Base-by-base conservation (phyloP, 768 basidiomycete genomes). In the Mycena sanguinolenta region DNA sequence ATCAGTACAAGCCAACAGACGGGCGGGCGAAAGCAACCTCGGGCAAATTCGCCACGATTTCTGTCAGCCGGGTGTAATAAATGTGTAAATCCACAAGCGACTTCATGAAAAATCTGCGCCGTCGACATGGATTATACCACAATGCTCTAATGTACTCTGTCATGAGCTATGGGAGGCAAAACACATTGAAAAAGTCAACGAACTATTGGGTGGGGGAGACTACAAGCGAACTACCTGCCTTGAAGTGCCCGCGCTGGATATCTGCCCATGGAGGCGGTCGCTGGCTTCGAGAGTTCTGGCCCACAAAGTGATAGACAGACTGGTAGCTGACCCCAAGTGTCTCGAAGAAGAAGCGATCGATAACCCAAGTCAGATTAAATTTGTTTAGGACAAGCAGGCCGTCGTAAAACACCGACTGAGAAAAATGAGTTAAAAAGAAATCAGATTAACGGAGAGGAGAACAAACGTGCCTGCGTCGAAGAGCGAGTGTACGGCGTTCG, bases 81-180 rank as follows among this genome's bases (percentile, higher is more conserved):
- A 81, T 73, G 65, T 94, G 93, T 92, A 92, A 92, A 38, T 90
- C 88, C 3, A 89, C 73, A 38, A 92, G 76, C 0, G 87, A 84
- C 71, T 91, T 92, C 82, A 90, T 86, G 32, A 92, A 84, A 74
- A 87, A 84, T 57, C 94, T 83, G 50, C 93, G 84, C 60, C 90
- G 85, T 54, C 94, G 84, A 2, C 92, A 84, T 10, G 90, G 90
- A 74, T 94, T 95, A 60, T 82, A 85, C 89, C 91, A 95, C 42
- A 86, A 82, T 0, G 88, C 88, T 76, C 86, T 86, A 62, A 91
- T 81, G 65, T 91, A 87, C 13, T 86, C 85, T 1, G 87, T 83
- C 25, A 92, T 80, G 46, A 90, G 81, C 93, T 94, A 75, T 16
- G 34, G 38, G 66, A 36, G 39, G n/a, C 50, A 21, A 34, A 65